These are phyloP conservation scores for Penicillium paradoxum DNA, from an alignment of 495 filamentous ascomycete genomes.

Conservation along the genomic window DNA sequence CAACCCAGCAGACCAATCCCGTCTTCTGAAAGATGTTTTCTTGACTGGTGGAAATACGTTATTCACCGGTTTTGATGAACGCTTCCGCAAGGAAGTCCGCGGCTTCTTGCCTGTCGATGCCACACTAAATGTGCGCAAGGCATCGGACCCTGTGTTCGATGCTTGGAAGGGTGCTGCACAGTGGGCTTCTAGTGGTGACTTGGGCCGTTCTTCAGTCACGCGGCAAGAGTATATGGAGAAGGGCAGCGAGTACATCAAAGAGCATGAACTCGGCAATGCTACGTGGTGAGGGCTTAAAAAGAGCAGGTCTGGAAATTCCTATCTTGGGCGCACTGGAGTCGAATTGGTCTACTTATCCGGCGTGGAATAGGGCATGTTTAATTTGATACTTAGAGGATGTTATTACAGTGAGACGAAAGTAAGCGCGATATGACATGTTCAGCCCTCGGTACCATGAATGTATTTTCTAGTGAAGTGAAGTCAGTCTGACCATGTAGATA, in stretches of 20 bases:
- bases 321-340: slow-evolving; percentile 28
- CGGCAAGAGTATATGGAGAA: slow-evolving; percentile 79
- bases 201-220: slow-evolving; percentile 47
- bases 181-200: slow-evolving; percentile 53
- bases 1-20: slow-evolving; percentile 49
- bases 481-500: too few relatives aligned
- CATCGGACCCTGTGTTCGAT: slow-evolving; percentile 71
- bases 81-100: slow-evolving; percentile 66
- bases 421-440: not conserved
- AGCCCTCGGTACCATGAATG: not conserved
- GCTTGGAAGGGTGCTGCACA: slow-evolving; percentile 88
- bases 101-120: slow-evolving; percentile 67
- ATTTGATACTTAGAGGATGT: not conserved
- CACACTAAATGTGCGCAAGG: slow-evolving; percentile 60
- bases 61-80: slow-evolving; percentile 81
- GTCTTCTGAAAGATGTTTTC: slow-evolving; percentile 80
- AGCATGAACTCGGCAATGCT: slow-evolving; percentile 76
- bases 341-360: slow-evolving; percentile 1
- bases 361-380: slow-evolving; percentile 7
- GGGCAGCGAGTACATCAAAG: slow-evolving; percentile 82
- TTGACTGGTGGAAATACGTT: slow-evolving; percentile 89
- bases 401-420: not conserved
- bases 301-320: slow-evolving; percentile 1
- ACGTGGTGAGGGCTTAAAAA: slow-evolving; percentile 23
- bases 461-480: too few relatives aligned